These are phyloP conservation scores for Phoenix roebelenii DNA, from an alignment of 176 grass and related monocot genomes.

Conservation along the genomic window DNA sequence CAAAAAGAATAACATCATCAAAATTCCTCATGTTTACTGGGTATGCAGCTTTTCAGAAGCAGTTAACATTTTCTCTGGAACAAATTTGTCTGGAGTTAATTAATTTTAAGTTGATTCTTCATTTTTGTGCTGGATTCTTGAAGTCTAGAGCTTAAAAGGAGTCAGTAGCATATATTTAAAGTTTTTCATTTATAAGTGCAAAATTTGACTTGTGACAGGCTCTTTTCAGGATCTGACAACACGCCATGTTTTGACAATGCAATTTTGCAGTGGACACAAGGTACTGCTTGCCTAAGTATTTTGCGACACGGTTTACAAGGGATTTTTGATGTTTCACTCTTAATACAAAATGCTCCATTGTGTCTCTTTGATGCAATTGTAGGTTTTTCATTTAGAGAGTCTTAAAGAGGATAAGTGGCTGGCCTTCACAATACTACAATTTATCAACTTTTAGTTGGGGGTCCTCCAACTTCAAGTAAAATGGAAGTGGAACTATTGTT, in stretches of 20 bases:
- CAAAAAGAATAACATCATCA: constrained; percentile 61
- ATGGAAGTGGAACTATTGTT: no score
- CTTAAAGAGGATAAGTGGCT: no score
- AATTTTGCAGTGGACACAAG: constrained; percentile 89
- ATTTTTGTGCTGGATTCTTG: no score
- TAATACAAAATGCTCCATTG: no score
- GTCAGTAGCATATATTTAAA: not conserved
- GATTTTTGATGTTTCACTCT: not conserved
- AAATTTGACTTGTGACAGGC: not conserved
- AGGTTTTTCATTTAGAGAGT: no score
- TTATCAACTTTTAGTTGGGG: no score
- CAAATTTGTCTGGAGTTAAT: no score
- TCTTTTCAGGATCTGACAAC: constrained; percentile 73
- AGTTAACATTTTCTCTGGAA: not conserved
- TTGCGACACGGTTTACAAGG: not conserved
- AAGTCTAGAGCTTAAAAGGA: no score
- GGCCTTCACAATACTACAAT: no score
- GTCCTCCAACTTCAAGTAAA: no score
- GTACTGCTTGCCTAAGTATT: constrained; percentile 18
- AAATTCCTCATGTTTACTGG: constrained; percentile 61
- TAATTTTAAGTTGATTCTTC: no score
- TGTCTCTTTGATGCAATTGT: no score
- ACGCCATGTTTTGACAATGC: constrained; percentile 78
- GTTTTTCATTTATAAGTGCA: not conserved
- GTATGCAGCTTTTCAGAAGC: constrained; percentile 37